phyloP scores from a whole-genome alignment of 495 filamentous ascomycete genomes.

The Pyrenula massariospora region DNA sequence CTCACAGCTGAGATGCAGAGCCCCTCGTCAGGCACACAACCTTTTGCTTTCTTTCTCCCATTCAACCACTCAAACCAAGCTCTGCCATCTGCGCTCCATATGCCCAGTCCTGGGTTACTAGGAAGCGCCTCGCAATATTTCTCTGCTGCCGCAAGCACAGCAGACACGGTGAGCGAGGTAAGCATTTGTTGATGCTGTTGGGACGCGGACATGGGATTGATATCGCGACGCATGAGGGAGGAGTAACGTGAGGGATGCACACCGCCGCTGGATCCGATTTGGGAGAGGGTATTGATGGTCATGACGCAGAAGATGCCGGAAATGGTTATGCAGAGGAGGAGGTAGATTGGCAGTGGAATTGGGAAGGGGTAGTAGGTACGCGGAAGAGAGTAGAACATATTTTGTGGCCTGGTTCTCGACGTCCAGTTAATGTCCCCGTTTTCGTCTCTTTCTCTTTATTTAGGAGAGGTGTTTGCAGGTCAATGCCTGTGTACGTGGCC shows the following conservation, averaged over 20 bases:
- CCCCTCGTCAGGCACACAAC: not conserved
- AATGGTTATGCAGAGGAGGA: not conserved
- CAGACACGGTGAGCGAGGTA: not conserved
- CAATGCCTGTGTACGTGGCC: no score
- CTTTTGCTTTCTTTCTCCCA: not conserved
- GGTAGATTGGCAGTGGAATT: not conserved
- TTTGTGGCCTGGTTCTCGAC: no score
- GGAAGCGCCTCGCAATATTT: not conserved
- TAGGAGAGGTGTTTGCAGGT: no score
- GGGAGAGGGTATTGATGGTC: not conserved
- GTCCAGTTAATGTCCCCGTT: no score
- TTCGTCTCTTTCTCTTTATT: no score
- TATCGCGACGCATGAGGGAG: not conserved
- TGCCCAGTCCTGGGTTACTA: not conserved
- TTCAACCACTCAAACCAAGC: not conserved
- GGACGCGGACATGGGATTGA: not conserved
- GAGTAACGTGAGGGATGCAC: not conserved
- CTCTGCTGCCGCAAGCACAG: not conserved
- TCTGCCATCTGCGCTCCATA: not conserved
- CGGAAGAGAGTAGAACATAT: not conserved
- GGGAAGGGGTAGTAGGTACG: not conserved
- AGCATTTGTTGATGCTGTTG: not conserved
- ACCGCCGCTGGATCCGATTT: not conserved
- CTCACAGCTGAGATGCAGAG: not conserved
- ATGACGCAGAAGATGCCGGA: not conserved